A percentile compares a stretch with the other conserved stretches of the same genome.
Conservation (phyloP, 1,139 yeast genomes). For the Geotrichum fermentans region DNA sequence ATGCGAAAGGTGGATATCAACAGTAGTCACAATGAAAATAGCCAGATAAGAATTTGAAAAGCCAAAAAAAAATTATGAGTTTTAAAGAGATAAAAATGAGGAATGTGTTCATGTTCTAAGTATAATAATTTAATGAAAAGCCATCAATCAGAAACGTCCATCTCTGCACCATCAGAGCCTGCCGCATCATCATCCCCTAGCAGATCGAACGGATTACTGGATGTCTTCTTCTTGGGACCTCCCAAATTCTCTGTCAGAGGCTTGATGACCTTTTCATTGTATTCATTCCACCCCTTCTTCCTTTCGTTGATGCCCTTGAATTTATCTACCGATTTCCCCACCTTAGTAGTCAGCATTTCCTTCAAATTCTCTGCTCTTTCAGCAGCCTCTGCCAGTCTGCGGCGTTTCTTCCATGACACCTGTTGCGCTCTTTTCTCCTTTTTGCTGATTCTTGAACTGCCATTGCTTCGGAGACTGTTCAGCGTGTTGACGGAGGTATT, state of each 20-base stretch:
- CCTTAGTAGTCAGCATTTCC: constrained; percentile 32
- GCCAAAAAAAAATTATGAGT: too few species aligned
- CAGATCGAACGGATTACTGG: constrained; percentile 16
- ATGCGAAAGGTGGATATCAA: not conserved
- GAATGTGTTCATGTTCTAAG: not conserved
- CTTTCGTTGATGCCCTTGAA: constrained; percentile 28
- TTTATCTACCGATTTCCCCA: constrained; percentile 28
- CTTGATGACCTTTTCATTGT: constrained; percentile 15
- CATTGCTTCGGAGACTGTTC: not conserved
- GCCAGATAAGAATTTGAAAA: too few species aligned
- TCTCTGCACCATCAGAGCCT: not conserved
- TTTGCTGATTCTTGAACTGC: constrained; percentile 7
- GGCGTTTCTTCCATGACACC: constrained; percentile 26
- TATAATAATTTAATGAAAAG: not conserved
- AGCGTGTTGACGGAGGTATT: constrained; percentile 6
- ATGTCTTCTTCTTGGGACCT: constrained; percentile 4
- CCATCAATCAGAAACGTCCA: constrained; percentile 7
- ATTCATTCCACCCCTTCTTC: constrained; percentile 26
- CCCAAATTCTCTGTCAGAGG: constrained; percentile 5
- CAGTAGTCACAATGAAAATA: not conserved
- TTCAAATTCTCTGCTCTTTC: constrained; percentile 30
- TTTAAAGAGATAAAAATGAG: too few species aligned
- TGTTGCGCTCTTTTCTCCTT: constrained; percentile 21
- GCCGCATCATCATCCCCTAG: constrained; percentile 10
- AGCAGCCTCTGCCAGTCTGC: constrained; percentile 27